Base-by-base conservation (phyloP, 257 asterid species). In the Salvia hispanica region DNA sequence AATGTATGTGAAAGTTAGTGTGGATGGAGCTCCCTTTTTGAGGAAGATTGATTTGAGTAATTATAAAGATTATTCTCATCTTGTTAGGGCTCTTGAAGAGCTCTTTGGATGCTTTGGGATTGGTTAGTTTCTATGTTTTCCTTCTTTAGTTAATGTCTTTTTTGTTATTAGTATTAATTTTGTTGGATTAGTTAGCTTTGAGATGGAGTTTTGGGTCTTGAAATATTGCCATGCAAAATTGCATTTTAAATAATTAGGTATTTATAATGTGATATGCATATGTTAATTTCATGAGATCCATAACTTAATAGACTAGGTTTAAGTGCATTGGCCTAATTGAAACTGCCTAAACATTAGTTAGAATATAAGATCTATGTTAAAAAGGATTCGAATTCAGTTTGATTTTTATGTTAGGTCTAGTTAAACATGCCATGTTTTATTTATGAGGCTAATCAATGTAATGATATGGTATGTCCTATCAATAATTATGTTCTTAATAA, bases 21-120 rank as follows among this genome's bases (percentile, higher is more conserved):
- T 89, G 87, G 98, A 90, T 50, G 98, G 98, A 2, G 98, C 88
- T 0, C 98, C 97, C 0, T 89, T 84, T 67, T 82, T 92, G 66
- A 77, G 98, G 42, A 92, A 92, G 82, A 75, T 92, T 58, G 90
- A 87, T 71, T 72, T 92, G 82, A 52, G 73, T 14, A 71, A 15
- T 33, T 83, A 83, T 9, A 84, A 80, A 64, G 62, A 70, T 3
- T 89, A 92, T 10, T 53, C 71, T 51, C 75, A 85, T 70, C 92
- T 92, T 58, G 74, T 80, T n/a, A 8, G 64, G 53, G 86, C 87
- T 46, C 84, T 92, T 75, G 83, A 87, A 11, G 71, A 76, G 9
- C 91, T 92, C 67, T 89, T 87, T 69, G 84, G 80, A 12, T 87
- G 80, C 47, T 73, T 42, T 67, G 85, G 84, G 18, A 73, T 83